Conservation (phyloP, 1,139 yeast genomes). For the Yamadazyma triangularis region DNA sequence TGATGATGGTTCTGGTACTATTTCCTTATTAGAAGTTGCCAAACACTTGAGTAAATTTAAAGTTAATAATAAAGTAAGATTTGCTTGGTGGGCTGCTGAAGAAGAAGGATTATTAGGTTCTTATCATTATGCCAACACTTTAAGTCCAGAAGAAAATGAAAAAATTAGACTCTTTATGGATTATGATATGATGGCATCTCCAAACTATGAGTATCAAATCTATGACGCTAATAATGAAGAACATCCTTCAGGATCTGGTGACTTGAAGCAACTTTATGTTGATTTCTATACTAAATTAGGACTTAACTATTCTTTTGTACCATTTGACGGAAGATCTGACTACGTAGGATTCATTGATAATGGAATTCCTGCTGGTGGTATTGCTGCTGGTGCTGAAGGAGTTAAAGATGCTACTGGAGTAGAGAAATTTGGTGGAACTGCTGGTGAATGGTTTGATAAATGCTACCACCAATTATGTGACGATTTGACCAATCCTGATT, state of each 20-base stretch:
- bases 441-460: conserved; percentile 71
- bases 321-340: conserved; percentile 94
- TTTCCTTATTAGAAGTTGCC: conserved; percentile 82
- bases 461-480: conserved; percentile 91
- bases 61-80: conserved; percentile 82
- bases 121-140: conserved; percentile 62
- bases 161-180: conserved; percentile 89
- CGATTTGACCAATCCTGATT: conserved; percentile 67
- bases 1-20: conserved; percentile 91
- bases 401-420: conserved; percentile 57
- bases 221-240: conserved; percentile 74
- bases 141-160: conserved; percentile 65
- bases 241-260: conserved; percentile 84
- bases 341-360: conserved; percentile 87
- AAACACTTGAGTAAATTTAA: conserved; percentile 68
- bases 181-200: conserved; percentile 98
- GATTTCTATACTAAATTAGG: conserved; percentile 66
- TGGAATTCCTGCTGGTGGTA: conserved; percentile 93
- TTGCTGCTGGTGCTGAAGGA: conserved; percentile 93
- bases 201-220: conserved; percentile 84
- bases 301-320: conserved; percentile 73
- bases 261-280: conserved; percentile 68
- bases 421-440: conserved; percentile 58
- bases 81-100: conserved; percentile 98
- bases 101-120: conserved; percentile 94